Evolutionary conservation across 2,329 filamentous ascomycete genomes (phyloP).

Genomic region (Aspergillus ochraceus): DNA sequence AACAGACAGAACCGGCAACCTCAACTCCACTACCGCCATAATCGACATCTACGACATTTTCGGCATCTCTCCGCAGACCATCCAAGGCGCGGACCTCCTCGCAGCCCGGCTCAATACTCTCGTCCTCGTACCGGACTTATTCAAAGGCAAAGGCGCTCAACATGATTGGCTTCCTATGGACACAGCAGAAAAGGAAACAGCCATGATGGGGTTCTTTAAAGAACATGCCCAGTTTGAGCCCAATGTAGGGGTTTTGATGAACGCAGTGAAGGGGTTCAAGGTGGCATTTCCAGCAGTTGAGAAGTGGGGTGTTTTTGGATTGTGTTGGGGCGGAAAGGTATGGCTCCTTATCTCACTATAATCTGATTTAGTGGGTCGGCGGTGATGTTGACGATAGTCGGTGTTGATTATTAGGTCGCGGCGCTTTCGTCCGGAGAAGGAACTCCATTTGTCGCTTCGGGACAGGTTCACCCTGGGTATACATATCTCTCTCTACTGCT

Average conservation of each 20-base stretch:
- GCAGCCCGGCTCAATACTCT: constrained; percentile 39
- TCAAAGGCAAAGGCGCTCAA: constrained; percentile 46
- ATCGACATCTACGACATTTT: constrained; percentile 68
- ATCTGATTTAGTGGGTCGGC: too few species aligned
- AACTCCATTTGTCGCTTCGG: constrained; percentile 53
- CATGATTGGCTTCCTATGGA: constrained; percentile 59
- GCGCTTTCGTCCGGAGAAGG: constrained; percentile 48
- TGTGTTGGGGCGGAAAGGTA: constrained; percentile 73
- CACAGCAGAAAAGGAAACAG: constrained; percentile 63
- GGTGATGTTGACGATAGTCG: not conserved
- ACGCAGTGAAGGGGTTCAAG: constrained; percentile 48
- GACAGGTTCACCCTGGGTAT: constrained; percentile 38
- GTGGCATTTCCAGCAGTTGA: constrained; percentile 56
- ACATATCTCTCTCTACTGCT: constrained; percentile 3
- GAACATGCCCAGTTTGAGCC: constrained; percentile 34
- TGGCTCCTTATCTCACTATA: constrained; percentile 24
- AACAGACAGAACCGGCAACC: constrained; percentile 45
- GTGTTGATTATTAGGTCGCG: constrained; percentile 14
- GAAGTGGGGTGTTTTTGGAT: constrained; percentile 63
- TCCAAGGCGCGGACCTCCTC: constrained; percentile 65
- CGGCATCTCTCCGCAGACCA: constrained; percentile 63
- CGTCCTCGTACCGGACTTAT: constrained; percentile 44
- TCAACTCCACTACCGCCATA: constrained; percentile 56
- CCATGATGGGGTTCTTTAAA: constrained; percentile 59
- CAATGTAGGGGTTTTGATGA: constrained; percentile 33